Conservation (phyloP, 441 rosid genomes). For the Aleurites moluccanus region DNA sequence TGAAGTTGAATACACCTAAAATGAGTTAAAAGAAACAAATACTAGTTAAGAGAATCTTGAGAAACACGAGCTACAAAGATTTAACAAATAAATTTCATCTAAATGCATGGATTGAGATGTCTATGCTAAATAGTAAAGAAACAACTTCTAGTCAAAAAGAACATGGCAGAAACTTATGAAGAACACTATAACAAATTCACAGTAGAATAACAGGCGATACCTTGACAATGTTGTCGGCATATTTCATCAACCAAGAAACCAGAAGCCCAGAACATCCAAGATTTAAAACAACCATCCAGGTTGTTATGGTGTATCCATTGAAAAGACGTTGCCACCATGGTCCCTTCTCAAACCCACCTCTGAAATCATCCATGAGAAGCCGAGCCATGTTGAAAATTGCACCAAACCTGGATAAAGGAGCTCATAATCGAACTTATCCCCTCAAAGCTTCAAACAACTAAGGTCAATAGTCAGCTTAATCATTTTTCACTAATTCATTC, state of each 20-base stretch:
- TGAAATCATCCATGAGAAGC: conserved; percentile 81
- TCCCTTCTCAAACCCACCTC: conserved; percentile 81
- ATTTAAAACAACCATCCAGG: conserved; percentile 90
- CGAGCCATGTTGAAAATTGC: conserved; percentile 77
- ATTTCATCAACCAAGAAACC: conserved; percentile 87
- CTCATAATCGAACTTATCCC: too few species aligned
- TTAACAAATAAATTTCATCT: not conserved
- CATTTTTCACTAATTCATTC: not conserved
- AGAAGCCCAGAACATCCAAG: conserved; percentile 77
- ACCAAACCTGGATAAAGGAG: conserved; percentile 56
- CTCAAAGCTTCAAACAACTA: not conserved
- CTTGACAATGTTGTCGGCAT: conserved; percentile 86
- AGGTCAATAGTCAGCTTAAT: not conserved
- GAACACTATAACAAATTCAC: too few species aligned
- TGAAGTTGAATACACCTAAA: conserved; percentile 72
- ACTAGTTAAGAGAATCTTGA: not conserved
- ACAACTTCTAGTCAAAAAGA: not conserved
- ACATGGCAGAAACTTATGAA: not conserved
- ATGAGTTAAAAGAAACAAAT: conserved; percentile 6
- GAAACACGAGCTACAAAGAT: not conserved
- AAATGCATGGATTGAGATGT: not conserved
- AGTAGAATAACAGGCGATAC: too few species aligned
- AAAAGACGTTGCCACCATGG: conserved; percentile 88
- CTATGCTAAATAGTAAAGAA: not conserved
- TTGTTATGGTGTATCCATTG: conserved; percentile 70